Conservation (phyloP, 1,284 basidiomycete genomes). For the Athelia psychrophila region DNA sequence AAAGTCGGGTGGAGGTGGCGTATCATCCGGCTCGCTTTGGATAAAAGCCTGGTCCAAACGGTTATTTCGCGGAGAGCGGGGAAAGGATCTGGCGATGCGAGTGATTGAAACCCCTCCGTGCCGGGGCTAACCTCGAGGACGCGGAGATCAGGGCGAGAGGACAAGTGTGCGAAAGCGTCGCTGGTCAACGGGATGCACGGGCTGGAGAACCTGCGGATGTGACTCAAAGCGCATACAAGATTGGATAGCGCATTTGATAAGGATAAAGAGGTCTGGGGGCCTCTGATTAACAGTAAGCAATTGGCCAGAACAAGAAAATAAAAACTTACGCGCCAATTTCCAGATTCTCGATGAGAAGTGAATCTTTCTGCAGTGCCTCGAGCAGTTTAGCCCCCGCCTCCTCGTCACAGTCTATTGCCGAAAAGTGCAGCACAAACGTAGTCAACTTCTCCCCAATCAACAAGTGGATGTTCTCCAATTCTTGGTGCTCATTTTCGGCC, state of each 20-base stretch:
- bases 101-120: neutral
- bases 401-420: neutral
- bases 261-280: neutral
- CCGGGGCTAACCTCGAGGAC: neutral
- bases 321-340: neutral
- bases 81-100: neutral
- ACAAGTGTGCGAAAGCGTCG: neutral
- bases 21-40: neutral
- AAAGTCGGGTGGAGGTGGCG: neutral
- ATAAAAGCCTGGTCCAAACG: neutral
- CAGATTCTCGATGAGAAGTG: neutral
- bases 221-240: neutral
- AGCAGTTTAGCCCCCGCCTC: neutral
- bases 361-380: neutral
- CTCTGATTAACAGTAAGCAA: neutral
- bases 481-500: neutral
- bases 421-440: neutral
- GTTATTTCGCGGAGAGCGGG: slow-evolving; percentile 1
- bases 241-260: neutral
- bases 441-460: neutral
- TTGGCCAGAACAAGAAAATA: no score
- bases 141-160: neutral
- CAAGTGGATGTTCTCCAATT: neutral
- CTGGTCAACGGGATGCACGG: neutral
- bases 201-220: neutral